Evolutionary conservation across 257 asterid genomes (phyloP).

Genomic region (Euphrasia confusa): DNA sequence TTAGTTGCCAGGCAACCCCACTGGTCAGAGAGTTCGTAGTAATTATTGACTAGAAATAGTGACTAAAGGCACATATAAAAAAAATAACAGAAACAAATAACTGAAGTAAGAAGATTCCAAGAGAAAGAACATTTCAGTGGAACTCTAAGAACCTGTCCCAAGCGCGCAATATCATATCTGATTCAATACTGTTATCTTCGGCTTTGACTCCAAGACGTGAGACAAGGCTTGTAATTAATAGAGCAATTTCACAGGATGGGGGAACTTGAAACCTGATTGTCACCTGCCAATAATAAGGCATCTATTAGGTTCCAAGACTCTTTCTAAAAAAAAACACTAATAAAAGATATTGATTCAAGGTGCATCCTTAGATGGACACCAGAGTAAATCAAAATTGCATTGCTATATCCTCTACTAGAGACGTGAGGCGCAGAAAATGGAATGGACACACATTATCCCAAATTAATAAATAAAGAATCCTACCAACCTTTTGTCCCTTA

Average conservation of each 20-base stretch:
- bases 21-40: constrained; percentile 38
- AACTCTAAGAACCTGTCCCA: constrained; percentile 71
- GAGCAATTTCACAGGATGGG: constrained; percentile 77
- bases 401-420: neutral
- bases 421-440: neutral
- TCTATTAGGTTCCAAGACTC: constrained; percentile 17
- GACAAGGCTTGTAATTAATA: constrained; percentile 66
- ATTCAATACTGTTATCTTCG: constrained; percentile 52
- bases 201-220: constrained; percentile 77
- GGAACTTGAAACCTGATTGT: constrained; percentile 83
- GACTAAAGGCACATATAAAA: constrained; percentile 3
- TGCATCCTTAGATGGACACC: constrained; percentile 16
- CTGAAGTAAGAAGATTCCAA: neutral
- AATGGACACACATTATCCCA: neutral
- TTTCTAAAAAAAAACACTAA: constrained; percentile 11
- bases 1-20: constrained; percentile 93
- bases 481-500: constrained; percentile 76
- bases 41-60: constrained; percentile 25
- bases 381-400: constrained; percentile 21
- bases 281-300: constrained; percentile 47
- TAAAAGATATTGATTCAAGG: constrained; percentile 11
- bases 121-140: constrained; percentile 11
- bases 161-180: constrained; percentile 80
- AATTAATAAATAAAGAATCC: neutral
- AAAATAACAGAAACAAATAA: constrained; percentile 12